phyloP scores from a whole-genome alignment of 73 alveolate genomes.

The Tetrahymena borealis region DNA sequence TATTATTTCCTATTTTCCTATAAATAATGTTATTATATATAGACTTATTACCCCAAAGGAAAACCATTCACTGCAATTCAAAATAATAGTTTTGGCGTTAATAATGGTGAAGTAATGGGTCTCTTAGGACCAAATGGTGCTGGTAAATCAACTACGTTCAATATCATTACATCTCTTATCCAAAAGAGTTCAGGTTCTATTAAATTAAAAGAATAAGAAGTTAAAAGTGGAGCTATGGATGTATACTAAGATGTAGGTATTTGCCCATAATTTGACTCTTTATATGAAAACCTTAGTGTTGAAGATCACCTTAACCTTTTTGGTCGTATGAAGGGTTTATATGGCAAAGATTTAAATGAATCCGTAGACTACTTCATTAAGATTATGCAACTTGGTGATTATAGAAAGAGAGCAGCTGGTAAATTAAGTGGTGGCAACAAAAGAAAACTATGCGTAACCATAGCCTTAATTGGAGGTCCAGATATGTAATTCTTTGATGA shows the following conservation, averaged over 20 bases:
- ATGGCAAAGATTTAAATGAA: constrained; percentile 18
- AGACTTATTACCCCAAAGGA: not conserved
- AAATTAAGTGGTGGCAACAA: constrained; percentile 94
- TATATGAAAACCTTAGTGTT: constrained; percentile 65
- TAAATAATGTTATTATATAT: too few species aligned
- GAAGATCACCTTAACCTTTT: constrained; percentile 57
- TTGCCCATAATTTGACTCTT: constrained; percentile 57
- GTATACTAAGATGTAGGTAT: constrained; percentile 59
- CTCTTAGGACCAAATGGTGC: constrained; percentile 61
- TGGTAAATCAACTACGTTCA: constrained; percentile 52
- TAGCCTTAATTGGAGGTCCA: constrained; percentile 92
- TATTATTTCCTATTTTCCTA: too few species aligned
- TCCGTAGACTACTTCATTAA: constrained; percentile 56
- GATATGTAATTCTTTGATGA: constrained; percentile 87
- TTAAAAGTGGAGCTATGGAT: constrained; percentile 18
- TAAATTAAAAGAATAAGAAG: constrained; percentile 35
- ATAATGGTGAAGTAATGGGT: constrained; percentile 35
- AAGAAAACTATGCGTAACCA: constrained; percentile 91
- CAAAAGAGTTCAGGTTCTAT: constrained; percentile 48
- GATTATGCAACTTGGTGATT: constrained; percentile 64
- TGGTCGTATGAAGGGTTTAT: constrained; percentile 60
- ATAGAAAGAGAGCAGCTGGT: constrained; percentile 51
- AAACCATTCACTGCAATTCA: constrained; percentile 23
- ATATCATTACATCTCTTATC: constrained; percentile 40
- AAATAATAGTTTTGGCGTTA: constrained; percentile 34